Evolutionary conservation across 1,139 yeast species (phyloP).

Genomic region (Geotrichum fermentans): DNA sequence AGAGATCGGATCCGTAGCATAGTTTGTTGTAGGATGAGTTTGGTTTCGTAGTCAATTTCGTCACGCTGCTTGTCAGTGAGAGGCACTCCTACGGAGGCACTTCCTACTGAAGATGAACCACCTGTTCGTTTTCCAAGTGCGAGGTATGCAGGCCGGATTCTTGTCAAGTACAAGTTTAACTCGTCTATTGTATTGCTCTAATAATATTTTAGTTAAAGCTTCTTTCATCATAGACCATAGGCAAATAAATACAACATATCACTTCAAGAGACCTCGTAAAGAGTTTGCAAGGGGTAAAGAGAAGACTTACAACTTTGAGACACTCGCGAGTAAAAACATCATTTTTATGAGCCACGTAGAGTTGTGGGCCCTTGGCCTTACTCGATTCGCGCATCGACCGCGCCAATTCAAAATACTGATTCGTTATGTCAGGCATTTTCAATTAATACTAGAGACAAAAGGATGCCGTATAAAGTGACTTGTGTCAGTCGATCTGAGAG

Average conservation of each 20-base stretch:
- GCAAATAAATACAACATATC: not conserved
- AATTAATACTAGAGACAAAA: too few species aligned
- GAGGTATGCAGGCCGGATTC: constrained; percentile 35
- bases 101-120: not conserved
- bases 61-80: constrained; percentile 41
- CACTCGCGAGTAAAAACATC: constrained; percentile 32
- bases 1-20: constrained; percentile 36
- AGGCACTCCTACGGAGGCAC: not conserved
- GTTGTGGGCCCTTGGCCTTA: constrained; percentile 11
- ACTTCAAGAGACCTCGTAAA: not conserved
- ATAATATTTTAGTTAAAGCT: not conserved
- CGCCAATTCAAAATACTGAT: constrained; percentile 27
- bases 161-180: constrained; percentile 26
- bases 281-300: not conserved
- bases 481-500: too few species aligned
- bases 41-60: constrained; percentile 41
- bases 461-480: too few species aligned
- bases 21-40: constrained; percentile 37
- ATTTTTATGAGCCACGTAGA: constrained; percentile 19
- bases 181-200: constrained; percentile 25
- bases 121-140: constrained; percentile 24
- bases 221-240: not conserved
- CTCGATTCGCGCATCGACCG: constrained; percentile 19
- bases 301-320: constrained; percentile 26
- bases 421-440: constrained; percentile 26